Base-by-base conservation (phyloP, 1,284 basidiomycete genomes). In the Mycena citricolor region DNA sequence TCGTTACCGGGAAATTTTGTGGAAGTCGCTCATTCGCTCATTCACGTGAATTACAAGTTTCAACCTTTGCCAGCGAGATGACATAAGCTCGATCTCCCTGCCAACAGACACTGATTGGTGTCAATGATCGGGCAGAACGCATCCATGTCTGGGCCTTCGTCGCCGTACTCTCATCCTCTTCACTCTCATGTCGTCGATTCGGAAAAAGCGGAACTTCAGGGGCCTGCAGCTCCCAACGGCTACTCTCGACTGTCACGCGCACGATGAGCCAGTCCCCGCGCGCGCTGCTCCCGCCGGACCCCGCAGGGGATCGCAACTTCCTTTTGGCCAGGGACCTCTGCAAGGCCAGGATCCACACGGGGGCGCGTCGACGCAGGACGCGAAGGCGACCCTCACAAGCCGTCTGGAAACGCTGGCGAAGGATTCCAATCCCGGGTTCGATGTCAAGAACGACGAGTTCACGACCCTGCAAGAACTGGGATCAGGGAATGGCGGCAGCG, bases 401-500 rank as follows among this genome's bases (percentile, higher is more conserved):
- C n/a, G n/a, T n/a, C n/a, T n/a, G n/a, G n/a, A n/a, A n/a, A n/a
- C n/a, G n/a, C 67, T 88, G 68, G 86, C 83, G 54, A 79, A 81
- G 23, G 82, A 87, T 64, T 79, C 80, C 57, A 85, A 84, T 59
- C 79, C 32, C n/a, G 51, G 46, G 16, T 51, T 76, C 47, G 84
- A 91, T 57, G 69, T 94, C 51, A 78, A 81, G 54, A 83, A 85
- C 55, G 87, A 88, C 59, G 91, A 94, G 63, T 71, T 94, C 55
- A 83, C 83, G 62, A 83, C 90, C 49, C 64, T 98, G 26, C 73
- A 80, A 29, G 95, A 99, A 65, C 77, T 99, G 4, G 95, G 95
- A 0, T 86, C 92, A 51, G 95, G 95, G 17, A 98, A 98, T 61
- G 94, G 95, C 2, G 95, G 97, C 28, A 97, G 94, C 37, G 97